Percentiles rank a stretch among this genome's conserved stretches.
These are phyloP conservation scores for Skeletonema potamos DNA, from an alignment of 108 stramenopile genomes.

Conservation along the genomic window DNA sequence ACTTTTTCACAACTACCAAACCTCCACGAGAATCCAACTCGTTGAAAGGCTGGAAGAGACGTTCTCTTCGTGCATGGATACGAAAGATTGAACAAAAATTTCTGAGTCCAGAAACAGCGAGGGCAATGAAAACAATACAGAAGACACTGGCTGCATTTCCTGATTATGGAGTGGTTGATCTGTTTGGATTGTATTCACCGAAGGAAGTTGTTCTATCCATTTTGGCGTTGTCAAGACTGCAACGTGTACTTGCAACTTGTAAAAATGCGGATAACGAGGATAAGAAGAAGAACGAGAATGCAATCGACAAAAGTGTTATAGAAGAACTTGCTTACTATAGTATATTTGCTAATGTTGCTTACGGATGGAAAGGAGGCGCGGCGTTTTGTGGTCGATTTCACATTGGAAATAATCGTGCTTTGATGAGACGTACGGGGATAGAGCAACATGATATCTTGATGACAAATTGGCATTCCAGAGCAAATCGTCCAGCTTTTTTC, in stretches of 20 bases:
- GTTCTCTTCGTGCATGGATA: conserved; percentile 14
- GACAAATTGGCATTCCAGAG: conserved; percentile 53
- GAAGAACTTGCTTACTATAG: conserved; percentile 63
- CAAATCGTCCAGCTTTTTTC: conserved; percentile 64
- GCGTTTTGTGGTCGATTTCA: conserved; percentile 60
- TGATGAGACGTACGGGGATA: conserved; percentile 54
- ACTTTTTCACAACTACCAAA: conserved; percentile 8
- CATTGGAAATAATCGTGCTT: conserved; percentile 45
- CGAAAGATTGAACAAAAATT: conserved; percentile 49
- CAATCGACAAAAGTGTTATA: conserved; percentile 44
- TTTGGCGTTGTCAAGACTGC: conserved; percentile 42
- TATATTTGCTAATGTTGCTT: conserved; percentile 61
- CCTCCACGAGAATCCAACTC: conserved; percentile 1
- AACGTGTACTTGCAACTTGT: conserved; percentile 38
- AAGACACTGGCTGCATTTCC: conserved; percentile 50
- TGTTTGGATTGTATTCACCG: conserved; percentile 47
- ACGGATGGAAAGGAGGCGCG: conserved; percentile 68
- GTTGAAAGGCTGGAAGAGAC: conserved; percentile 8
- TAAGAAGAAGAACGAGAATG: background rate
- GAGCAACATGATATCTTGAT: conserved; percentile 44
- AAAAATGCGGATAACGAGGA: conserved; percentile 9
- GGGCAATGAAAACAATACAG: conserved; percentile 57
- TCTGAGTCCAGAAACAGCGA: conserved; percentile 47
- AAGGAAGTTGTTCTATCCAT: conserved; percentile 46
- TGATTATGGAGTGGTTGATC: conserved; percentile 64